Percentiles rank a stretch among this genome's conserved stretches.
Conservation (phyloP, 305 asterid genomes). For the Fraxinus albicans region DNA sequence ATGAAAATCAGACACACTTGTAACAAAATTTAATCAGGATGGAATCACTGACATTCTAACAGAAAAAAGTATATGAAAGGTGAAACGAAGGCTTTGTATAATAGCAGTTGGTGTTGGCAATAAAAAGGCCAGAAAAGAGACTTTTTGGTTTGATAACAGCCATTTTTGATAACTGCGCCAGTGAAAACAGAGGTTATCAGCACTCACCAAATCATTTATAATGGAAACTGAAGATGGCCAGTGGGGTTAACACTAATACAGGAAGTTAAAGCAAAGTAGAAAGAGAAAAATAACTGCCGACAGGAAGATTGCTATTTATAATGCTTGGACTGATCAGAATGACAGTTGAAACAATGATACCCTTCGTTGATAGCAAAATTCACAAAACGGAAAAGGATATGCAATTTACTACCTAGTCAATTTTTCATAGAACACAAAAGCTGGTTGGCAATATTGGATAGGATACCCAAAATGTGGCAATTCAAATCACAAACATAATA, state of each 20-base stretch:
- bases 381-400: not conserved
- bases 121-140: not conserved
- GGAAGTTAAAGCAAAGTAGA: slow-evolving; percentile 7
- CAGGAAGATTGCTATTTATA: not conserved
- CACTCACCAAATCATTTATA: not conserved
- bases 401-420: not conserved
- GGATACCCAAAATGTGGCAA: not conserved
- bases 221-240: not conserved
- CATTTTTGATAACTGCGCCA: not conserved
- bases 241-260: not conserved
- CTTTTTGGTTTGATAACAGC: not conserved
- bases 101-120: not conserved
- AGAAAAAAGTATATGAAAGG: not conserved
- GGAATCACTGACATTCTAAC: not conserved
- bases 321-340: not conserved
- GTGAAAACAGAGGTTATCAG: not conserved
- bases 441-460: not conserved
- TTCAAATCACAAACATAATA: not conserved
- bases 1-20: not conserved
- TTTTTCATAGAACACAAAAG: not conserved
- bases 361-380: not conserved
- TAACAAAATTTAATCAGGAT: not conserved
- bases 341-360: not conserved
- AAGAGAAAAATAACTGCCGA: not conserved
- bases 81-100: not conserved